Evolutionary conservation across 805 yeast genomes (phyloP), one percentile per base, ranked within the genome.

Genomic region (Kuraishia floccosa): DNA sequence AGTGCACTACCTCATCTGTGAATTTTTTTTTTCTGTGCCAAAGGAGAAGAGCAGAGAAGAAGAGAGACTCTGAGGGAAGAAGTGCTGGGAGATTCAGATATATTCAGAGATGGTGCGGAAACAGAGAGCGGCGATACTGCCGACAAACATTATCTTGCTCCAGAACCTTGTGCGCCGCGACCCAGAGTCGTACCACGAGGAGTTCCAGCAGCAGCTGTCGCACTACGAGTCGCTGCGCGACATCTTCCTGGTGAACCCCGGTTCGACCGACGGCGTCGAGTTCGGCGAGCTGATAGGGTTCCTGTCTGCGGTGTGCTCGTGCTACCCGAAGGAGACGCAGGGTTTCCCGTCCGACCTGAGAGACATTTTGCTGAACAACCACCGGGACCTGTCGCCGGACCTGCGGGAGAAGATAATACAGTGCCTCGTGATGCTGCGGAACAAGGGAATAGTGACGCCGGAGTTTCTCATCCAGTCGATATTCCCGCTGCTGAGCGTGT

Each of bases 141-240:
- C 97, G 8, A 82, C 86, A 13, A 91, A 91, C 56, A 81, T 91
- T 49, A 87, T 93, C 24, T 61, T 89, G 39, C 59, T 91, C 37
- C 98, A 91, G 58, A 91, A 91, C 53, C 65, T 91, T 40, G 94
- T 91, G 7, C 79, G 87, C 43, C 68, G 96, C 45, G 98, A 91
- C 52, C 96, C 98, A 2, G 81, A 72, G 43, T 87, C 97, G 0
- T 91, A 91, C 52, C 74, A 75, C 36, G 98, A 91, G 55, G 99
- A 91, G 54, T 91, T 91, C 54, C 54, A 80, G 24, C 91, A 86
- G 45, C 98, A 91, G 51, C 85, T 79, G 50, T 72, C 91, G 31
- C 97, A 91, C 53, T 91, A 91, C 55, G 86, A 80, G 50, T 82
- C 97, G 3, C 59, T 86, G 35, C 65, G 94, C 53, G 97, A 89